Conservation (phyloP, 2,329 filamentous ascomycete genomes). For the Aspergillus ibericus region DNA sequence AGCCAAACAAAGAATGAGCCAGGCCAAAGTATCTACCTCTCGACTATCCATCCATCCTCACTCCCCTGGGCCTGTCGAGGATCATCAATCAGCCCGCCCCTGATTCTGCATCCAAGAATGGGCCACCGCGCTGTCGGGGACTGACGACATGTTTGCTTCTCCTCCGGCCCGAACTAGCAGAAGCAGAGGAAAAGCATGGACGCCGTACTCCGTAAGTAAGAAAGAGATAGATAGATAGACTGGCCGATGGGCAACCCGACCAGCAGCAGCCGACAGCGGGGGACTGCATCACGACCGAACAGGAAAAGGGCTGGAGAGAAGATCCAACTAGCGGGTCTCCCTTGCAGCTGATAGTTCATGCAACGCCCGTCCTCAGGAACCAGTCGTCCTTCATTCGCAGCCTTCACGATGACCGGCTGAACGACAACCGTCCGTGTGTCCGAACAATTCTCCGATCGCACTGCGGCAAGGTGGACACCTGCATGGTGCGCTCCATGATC, state of each 20-base stretch:
- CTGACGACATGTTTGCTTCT: not conserved
- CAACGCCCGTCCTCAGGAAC: not conserved
- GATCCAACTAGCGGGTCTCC: conserved; percentile 1
- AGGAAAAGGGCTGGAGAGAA: not conserved
- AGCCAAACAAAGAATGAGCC: not conserved
- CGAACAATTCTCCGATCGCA: not conserved
- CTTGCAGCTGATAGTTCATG: conserved; percentile 9
- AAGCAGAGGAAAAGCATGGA: not conserved
- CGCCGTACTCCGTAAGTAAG: no score
- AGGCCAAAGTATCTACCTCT: not conserved
- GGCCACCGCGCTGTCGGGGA: no score
- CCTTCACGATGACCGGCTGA: not conserved
- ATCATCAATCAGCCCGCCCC: no score
- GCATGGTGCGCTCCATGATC: not conserved
- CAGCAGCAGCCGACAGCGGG: not conserved
- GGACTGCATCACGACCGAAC: not conserved
- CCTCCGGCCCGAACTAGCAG: not conserved
- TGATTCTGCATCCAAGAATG: no score
- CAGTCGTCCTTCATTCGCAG: not conserved
- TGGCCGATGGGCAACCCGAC: not conserved
- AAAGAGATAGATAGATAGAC: not conserved
- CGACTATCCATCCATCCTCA: not conserved
- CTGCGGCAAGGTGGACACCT: not conserved
- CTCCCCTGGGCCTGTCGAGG: no score
- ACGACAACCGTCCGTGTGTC: not conserved